These are phyloP conservation scores for Penicillium turbatum DNA, from an alignment of 495 filamentous ascomycete species.

Conservation along the genomic window DNA sequence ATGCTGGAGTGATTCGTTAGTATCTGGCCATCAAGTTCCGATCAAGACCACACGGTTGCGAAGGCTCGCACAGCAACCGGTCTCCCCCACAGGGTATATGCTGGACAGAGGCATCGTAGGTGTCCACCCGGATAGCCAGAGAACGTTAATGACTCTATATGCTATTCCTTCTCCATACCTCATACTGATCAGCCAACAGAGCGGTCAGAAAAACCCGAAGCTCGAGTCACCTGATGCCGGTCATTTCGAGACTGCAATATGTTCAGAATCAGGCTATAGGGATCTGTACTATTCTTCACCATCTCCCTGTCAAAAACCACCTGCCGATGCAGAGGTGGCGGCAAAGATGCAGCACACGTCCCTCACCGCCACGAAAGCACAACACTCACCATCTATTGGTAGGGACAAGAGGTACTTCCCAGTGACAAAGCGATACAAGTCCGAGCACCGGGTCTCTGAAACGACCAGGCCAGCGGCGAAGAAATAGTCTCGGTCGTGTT, in stretches of 20 bases:
- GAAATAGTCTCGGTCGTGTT: slow-evolving; percentile 6
- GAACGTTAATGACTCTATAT: background rate
- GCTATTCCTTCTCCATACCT: background rate
- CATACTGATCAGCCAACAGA: background rate
- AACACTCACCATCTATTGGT: background rate
- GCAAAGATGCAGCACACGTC: slow-evolving; percentile 23
- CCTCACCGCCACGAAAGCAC: slow-evolving; percentile 3
- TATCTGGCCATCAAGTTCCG: background rate
- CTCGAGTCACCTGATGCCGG: background rate
- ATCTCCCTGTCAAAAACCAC: background rate
- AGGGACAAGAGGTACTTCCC: slow-evolving; percentile 9
- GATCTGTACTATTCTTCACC: background rate
- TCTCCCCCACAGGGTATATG: background rate
- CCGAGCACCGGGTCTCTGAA: slow-evolving; percentile 3
- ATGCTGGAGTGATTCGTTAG: background rate
- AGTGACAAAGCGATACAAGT: slow-evolving; percentile 17
- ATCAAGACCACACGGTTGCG: background rate
- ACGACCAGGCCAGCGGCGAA: slow-evolving; percentile 3
- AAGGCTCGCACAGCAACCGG: background rate
- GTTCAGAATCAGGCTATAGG: slow-evolving; percentile 2
- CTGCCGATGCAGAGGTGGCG: slow-evolving; percentile 14
- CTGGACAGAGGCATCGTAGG: background rate
- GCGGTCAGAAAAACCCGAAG: background rate
- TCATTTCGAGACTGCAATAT: background rate
- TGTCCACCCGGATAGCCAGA: background rate